Evolutionary conservation across 768 basidiomycete genomes (phyloP), one percentile per base, ranked within the genome.

Genomic region (Naematelia aurantialba): DNA sequence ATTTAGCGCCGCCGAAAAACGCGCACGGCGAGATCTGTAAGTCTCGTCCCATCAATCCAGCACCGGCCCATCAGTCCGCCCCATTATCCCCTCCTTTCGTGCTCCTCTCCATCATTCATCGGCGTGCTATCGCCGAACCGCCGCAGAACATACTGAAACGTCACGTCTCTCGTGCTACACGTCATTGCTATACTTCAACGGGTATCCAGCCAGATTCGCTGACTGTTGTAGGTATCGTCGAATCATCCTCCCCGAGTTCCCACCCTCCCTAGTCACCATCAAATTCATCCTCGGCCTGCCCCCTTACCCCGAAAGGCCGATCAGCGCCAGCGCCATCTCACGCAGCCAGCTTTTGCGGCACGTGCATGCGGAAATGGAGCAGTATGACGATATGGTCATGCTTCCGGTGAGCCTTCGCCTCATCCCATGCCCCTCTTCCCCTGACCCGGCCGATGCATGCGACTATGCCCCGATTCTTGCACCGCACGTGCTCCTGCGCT

Each of bases 251-350:
- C 72, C 72, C 4, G 73, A 78, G 45, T 77, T 76, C 54, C 77
- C 77, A 1, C 39, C 58, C 10, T 58, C 73, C 24, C 63, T 76
- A 17, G 74, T 78, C 45, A 76, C 75, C 4, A 62, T 73, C 59
- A 75, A 76, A 61, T 78, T 78, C 62, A 76, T 78, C 30, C 65
- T 78, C 14, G 77, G 75, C 13, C 55, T 67, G 26, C 77, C 77
- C 1, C 55, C 69, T 27, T 66, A 53, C 12, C 69, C 71, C 10
- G 69, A 69, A 5, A 63, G 69, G 22, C 70, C 70, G 1, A 65
- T 69, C n/a, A 56, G 65, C 26, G 48, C 50, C 44, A 66, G 68
- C 55, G 72, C 66, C 3, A 34, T 70, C 14, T 52, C 52, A 1
- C 58, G 73, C 14, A 60, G 68, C 0, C 51, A 39, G 12, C 26